These are phyloP conservation scores for Niveomyces coronatus DNA, from an alignment of 2,329 filamentous ascomycete genomes.

Conservation along the genomic window DNA sequence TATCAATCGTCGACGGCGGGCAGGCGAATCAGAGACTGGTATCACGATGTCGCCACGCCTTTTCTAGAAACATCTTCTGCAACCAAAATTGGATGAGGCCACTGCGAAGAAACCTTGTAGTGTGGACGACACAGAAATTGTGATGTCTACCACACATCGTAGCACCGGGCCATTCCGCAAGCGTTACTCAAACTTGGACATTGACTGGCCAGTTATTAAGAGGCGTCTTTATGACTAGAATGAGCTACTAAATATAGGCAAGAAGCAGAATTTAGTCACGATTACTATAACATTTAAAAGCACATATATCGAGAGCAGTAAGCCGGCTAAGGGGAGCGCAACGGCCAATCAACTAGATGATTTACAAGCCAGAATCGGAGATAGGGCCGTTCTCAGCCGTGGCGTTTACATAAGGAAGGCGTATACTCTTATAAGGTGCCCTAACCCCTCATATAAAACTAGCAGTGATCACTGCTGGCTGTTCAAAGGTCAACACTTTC, in stretches of 20 bases:
- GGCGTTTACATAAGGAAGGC: slow-evolving; percentile 8
- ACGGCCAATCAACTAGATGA: slow-evolving; percentile 9
- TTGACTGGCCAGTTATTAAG: slow-evolving; percentile 8
- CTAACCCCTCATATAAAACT: slow-evolving; percentile 7
- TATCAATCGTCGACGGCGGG: slow-evolving; percentile 1
- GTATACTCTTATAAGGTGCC: slow-evolving; percentile 10
- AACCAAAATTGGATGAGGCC: slow-evolving; percentile 4
- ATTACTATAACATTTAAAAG: slow-evolving; percentile 9
- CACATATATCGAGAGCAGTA: slow-evolving; percentile 5
- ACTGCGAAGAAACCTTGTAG: slow-evolving; percentile 7
- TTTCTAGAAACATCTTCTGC: slow-evolving; percentile 5
- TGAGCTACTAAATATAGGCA: slow-evolving; percentile 7
- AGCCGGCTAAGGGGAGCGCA: slow-evolving; percentile 4
- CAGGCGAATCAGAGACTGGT: slow-evolving; percentile 4
- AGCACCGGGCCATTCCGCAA: not conserved
- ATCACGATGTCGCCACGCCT: slow-evolving; percentile 5
- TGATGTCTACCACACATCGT: slow-evolving; percentile 3
- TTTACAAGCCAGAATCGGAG: slow-evolving; percentile 9
- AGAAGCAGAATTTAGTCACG: slow-evolving; percentile 7
- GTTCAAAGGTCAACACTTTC: slow-evolving; percentile 6
- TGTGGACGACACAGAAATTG: slow-evolving; percentile 7
- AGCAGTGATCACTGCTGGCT: slow-evolving; percentile 11
- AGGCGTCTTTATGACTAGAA: slow-evolving; percentile 8
- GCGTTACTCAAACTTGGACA: slow-evolving; percentile 2
- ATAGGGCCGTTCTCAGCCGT: slow-evolving; percentile 7